A percentile compares a stretch with the other conserved stretches of the same genome.
Evolutionary conservation across 139 green algal species (phyloP).

Genomic region (Chlamydomonas incerta): DNA sequence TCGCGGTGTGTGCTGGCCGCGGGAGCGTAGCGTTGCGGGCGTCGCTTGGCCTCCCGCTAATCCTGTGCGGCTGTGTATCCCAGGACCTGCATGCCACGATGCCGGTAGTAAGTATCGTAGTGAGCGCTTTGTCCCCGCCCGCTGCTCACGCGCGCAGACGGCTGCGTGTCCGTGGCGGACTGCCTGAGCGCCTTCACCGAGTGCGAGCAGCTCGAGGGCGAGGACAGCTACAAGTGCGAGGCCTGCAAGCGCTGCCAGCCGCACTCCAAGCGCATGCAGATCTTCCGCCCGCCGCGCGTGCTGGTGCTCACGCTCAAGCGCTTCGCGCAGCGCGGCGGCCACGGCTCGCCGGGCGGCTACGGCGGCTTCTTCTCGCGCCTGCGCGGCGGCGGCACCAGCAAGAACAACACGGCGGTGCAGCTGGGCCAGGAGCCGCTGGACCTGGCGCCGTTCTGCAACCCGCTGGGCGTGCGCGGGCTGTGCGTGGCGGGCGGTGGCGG

Average conservation of each 20-base stretch:
- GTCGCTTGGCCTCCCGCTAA: too few species aligned
- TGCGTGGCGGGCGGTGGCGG: background rate
- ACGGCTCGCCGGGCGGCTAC: background rate
- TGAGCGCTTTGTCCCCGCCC: too few species aligned
- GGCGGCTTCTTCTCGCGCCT: slow-evolving; percentile 42
- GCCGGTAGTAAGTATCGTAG: too few species aligned
- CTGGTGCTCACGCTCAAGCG: slow-evolving; percentile 80
- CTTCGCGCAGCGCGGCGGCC: slow-evolving; percentile 53
- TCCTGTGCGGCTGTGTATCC: too few species aligned
- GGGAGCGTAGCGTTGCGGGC: background rate
- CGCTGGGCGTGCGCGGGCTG: slow-evolving; percentile 40
- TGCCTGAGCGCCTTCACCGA: slow-evolving; percentile 60
- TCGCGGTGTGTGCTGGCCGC: too few species aligned
- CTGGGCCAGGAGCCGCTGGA: slow-evolving; percentile 65
- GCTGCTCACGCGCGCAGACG: background rate
- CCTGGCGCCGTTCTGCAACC: slow-evolving; percentile 71
- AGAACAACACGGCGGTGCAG: slow-evolving; percentile 65
- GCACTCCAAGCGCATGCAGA: slow-evolving; percentile 72
- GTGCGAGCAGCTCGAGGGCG: slow-evolving; percentile 56
- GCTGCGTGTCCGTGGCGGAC: slow-evolving; percentile 24
- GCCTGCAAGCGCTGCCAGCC: slow-evolving; percentile 63
- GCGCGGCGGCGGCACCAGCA: slow-evolving; percentile 42
- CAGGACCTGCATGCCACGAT: too few species aligned
- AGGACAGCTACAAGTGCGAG: slow-evolving; percentile 69
- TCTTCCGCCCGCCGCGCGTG: slow-evolving; percentile 61